Percentiles rank a stretch among this genome's conserved stretches.
Conservation (phyloP, 108 stramenopile species). For the Pseudonitzschia multiseries region DNA sequence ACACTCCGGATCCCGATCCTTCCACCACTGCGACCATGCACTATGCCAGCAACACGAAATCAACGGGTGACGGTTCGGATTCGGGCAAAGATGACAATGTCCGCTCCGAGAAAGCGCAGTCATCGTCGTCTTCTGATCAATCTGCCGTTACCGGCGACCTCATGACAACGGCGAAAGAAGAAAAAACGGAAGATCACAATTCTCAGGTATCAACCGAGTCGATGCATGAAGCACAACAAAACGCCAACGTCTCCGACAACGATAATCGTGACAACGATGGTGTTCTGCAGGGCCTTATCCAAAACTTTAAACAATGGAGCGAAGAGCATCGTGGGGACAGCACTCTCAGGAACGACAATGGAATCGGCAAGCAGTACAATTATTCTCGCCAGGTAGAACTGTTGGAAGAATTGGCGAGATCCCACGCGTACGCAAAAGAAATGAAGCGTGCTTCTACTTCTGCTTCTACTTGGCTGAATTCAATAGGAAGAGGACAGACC, state of each 20-base stretch:
- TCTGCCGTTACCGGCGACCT: neutral
- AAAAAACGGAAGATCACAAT: constrained; percentile 1
- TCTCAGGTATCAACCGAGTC: neutral
- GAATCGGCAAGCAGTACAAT: neutral
- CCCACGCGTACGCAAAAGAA: constrained; percentile 64
- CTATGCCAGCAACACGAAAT: neutral
- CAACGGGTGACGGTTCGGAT: neutral
- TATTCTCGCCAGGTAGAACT: constrained; percentile 15
- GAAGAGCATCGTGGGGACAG: constrained; percentile 13
- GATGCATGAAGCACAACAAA: neutral
- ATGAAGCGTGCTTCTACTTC: constrained; percentile 61
- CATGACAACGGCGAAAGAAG: constrained; percentile 15
- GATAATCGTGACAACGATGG: constrained; percentile 17
- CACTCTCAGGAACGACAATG: neutral
- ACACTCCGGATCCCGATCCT: neutral
- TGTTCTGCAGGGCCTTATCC: constrained; percentile 6
- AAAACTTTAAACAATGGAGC: constrained; percentile 14
- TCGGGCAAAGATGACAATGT: neutral
- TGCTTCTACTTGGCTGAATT: constrained; percentile 67
- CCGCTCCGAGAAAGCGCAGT: neutral
- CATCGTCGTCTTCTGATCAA: neutral
- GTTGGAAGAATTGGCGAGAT: constrained; percentile 42
- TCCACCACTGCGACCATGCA: constrained; percentile 2
- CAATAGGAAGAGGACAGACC: constrained; percentile 37
- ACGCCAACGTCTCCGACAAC: neutral